A percentile compares a stretch with the other conserved stretches of the same genome.
phyloP scores from a whole-genome alignment of 164 flowering plant species.

The Houttuynia cordata region DNA sequence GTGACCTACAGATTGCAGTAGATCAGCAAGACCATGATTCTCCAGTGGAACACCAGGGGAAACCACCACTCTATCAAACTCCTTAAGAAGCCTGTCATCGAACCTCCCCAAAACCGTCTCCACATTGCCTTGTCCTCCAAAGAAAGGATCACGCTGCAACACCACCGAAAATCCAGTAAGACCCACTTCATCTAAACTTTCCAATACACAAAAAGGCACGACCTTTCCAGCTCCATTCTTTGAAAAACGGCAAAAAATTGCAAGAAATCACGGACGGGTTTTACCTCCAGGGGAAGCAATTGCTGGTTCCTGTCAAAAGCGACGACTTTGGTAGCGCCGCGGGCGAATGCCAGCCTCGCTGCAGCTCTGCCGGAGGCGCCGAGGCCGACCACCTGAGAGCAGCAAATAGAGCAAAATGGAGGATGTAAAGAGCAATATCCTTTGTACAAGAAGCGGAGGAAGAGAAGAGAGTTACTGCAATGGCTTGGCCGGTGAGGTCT shows the following conservation, averaged over 20 bases:
- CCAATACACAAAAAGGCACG: background rate
- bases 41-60: conserved; percentile 34
- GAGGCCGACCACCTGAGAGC: conserved; percentile 27
- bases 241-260: too few relatives aligned
- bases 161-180: background rate
- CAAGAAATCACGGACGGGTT: too few relatives aligned
- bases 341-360: conserved; percentile 29
- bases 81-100: conserved; percentile 17
- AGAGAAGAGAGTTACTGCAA: conserved; percentile 15
- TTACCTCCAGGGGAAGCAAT: conserved; percentile 23
- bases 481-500: conserved; percentile 22
- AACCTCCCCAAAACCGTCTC: conserved; percentile 24
- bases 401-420: background rate
- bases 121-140: conserved; percentile 13
- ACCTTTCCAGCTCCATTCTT: too few relatives aligned
- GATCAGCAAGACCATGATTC: conserved; percentile 21
- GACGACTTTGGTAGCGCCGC: conserved; percentile 33
- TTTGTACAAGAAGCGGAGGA: background rate
- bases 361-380: conserved; percentile 36
- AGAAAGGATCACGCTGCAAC: conserved; percentile 22
- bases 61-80: conserved; percentile 31
- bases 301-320: conserved; percentile 32
- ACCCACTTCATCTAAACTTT: background rate
- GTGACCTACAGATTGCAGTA: conserved; percentile 27
- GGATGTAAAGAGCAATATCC: background rate